phyloP scores from a whole-genome alignment of 2,329 filamentous ascomycete species.

The Phialemonium atrogriseum region DNA sequence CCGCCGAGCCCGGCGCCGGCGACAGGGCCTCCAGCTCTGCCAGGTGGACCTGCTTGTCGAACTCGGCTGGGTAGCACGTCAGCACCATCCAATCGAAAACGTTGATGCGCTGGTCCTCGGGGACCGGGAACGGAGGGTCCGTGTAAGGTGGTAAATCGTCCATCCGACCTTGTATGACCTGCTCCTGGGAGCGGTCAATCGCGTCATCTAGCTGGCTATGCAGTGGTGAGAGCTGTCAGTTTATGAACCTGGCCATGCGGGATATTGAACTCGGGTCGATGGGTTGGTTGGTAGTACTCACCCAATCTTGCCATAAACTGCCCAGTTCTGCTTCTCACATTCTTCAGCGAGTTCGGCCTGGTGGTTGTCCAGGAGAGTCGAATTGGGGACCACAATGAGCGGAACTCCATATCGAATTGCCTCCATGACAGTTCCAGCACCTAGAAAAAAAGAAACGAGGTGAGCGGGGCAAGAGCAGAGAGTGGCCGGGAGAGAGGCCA shows the following conservation, averaged over 20 bases:
- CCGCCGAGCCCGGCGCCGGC: neutral
- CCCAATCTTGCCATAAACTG: conserved; percentile 61
- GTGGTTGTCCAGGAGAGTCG: conserved; percentile 76
- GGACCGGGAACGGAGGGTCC: conserved; percentile 19
- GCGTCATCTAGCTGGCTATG: conserved; percentile 16
- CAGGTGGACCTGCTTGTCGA: conserved; percentile 9
- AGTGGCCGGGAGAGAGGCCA: neutral
- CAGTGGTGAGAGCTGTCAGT: too few relatives aligned
- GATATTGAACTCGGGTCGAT: too few relatives aligned
- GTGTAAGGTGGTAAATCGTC: conserved; percentile 14
- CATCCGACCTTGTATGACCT: conserved; percentile 12
- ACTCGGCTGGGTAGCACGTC: conserved; percentile 17
- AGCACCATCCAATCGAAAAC: conserved; percentile 25
- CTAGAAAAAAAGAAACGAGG: conserved; percentile 32
- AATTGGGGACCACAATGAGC: conserved; percentile 86
- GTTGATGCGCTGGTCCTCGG: conserved; percentile 17
- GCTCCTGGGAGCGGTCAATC: conserved; percentile 10
- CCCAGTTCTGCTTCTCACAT: conserved; percentile 66
- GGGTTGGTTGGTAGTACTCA: conserved; percentile 35
- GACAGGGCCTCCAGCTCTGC: conserved; percentile 4
- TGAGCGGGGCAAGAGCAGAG: neutral
- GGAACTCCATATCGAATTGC: conserved; percentile 65
- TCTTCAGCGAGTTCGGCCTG: conserved; percentile 79
- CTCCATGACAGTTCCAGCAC: conserved; percentile 83
- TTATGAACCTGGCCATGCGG: too few relatives aligned